Conservation (phyloP, 148 eudicot species). For the Polygonum maritimum region DNA sequence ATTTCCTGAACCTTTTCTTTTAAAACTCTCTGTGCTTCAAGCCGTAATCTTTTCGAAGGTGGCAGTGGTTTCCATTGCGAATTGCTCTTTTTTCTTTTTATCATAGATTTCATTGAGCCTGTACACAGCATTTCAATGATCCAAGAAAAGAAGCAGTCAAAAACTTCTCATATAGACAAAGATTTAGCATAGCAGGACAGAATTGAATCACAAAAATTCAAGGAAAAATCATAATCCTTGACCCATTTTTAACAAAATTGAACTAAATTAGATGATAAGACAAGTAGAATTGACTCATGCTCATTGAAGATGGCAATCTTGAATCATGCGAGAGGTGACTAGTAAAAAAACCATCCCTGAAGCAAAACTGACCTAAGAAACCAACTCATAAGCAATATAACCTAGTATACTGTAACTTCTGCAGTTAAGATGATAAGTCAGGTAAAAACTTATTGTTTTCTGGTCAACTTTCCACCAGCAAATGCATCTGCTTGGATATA, state of each 20-base stretch:
- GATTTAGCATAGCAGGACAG: not conserved
- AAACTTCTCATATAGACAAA: conserved; percentile 48
- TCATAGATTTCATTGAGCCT: conserved; percentile 73
- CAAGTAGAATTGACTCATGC: not conserved
- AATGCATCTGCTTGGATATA: not conserved
- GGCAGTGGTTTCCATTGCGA: conserved; percentile 83
- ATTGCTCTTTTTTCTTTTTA: conserved; percentile 58
- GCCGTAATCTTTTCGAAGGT: conserved; percentile 92
- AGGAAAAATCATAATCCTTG: not conserved
- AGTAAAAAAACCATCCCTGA: not conserved
- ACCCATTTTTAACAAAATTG: not conserved
- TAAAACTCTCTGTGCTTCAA: conserved; percentile 96
- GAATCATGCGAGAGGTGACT: not conserved
- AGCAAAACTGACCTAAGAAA: not conserved
- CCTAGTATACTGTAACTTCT: not conserved
- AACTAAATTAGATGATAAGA: not conserved
- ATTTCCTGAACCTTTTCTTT: conserved; percentile 99
- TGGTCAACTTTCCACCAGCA: not conserved
- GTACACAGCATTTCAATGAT: conserved; percentile 81
- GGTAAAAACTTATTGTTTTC: not conserved
- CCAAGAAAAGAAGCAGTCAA: conserved; percentile 77
- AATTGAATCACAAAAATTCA: not conserved
- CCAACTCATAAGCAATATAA: not conserved
- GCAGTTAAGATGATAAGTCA: not conserved
- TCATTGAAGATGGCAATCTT: too few species aligned